Conservation (phyloP, 768 basidiomycete species). For the Mycena venus region DNA sequence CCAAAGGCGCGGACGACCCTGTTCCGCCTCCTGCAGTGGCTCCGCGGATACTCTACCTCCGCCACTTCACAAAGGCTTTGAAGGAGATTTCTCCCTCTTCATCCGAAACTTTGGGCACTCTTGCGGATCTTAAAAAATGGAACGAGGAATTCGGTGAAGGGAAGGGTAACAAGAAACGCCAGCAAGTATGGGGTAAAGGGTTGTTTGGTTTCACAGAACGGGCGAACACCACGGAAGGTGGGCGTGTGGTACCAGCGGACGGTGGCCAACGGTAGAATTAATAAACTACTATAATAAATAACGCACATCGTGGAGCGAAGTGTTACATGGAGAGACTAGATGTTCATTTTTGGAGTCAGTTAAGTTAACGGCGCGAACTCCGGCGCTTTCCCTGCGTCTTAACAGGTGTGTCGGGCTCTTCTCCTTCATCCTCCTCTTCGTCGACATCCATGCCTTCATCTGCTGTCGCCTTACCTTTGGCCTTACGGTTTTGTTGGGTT, state of each 20-base stretch:
- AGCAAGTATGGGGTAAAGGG: conserved; percentile 89
- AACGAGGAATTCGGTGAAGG: conserved; percentile 97
- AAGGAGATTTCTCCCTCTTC: conserved; percentile 92
- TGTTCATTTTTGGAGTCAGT: neutral
- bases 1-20: conserved; percentile 9
- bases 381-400: conserved; percentile 32
- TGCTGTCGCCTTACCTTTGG: conserved; percentile 40
- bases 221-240: conserved; percentile 54
- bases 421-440: conserved; percentile 51
- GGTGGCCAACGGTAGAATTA: conserved; percentile 25
- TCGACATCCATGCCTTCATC: conserved; percentile 59
- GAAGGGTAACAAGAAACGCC: conserved; percentile 67
- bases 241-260: conserved; percentile 53
- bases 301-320: conserved; percentile 3
- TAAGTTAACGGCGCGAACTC: conserved; percentile 18
- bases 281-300: conserved; percentile 30
- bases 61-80: conserved; percentile 87
- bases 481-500: conserved; percentile 43
- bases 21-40: conserved; percentile 29
- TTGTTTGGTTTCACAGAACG: conserved; percentile 86
- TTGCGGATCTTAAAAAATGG: conserved; percentile 86
- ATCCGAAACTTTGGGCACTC: conserved; percentile 83
- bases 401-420: conserved; percentile 39
- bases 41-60: conserved; percentile 53
- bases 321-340: neutral